phyloP scores from a whole-genome alignment of 2,329 filamentous ascomycete species.

The Ophiostoma angusticollis region DNA sequence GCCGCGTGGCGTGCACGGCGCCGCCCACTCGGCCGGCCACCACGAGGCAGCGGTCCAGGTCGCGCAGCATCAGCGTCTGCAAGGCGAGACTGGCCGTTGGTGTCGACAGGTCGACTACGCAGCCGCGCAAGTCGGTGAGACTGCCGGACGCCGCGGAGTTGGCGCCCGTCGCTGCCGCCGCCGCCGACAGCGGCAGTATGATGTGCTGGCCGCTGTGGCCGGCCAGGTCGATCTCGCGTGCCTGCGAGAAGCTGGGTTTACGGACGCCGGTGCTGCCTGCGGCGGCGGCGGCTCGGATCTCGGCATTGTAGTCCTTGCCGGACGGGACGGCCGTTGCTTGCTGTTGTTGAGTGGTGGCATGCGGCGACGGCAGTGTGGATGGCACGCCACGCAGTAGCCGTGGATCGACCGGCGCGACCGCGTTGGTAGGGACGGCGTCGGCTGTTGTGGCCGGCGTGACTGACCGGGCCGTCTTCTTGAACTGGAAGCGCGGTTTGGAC shows the following conservation, averaged over 20 bases:
- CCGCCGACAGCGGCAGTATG: slow-evolving; percentile 58
- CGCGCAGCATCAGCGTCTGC: slow-evolving; percentile 53
- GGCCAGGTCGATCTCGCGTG: slow-evolving; percentile 50
- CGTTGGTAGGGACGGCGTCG: slow-evolving; percentile 21
- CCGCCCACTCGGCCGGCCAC: slow-evolving; percentile 69
- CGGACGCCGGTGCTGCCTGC: slow-evolving; percentile 30
- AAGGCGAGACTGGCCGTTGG: slow-evolving; percentile 52
- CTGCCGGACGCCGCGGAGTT: slow-evolving; percentile 62
- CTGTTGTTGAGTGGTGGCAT: slow-evolving; percentile 5
- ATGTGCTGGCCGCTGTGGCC: slow-evolving; percentile 60
- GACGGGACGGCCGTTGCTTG: not conserved
- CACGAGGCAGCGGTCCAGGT: slow-evolving; percentile 58
- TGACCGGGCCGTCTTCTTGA: slow-evolving; percentile 36
- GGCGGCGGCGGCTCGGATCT: slow-evolving; percentile 36
- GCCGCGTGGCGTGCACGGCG: slow-evolving; percentile 67
- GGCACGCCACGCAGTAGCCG: slow-evolving; percentile 21
- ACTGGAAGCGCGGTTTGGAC: slow-evolving; percentile 68
- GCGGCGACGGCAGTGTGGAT: not conserved
- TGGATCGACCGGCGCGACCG: too few relatives aligned
- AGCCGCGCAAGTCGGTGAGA: slow-evolving; percentile 54
- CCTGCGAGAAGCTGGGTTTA: slow-evolving; percentile 50
- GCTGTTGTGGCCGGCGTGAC: slow-evolving; percentile 13
- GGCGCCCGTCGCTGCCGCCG: too few relatives aligned
- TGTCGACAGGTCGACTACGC: slow-evolving; percentile 69
- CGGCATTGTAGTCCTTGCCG: slow-evolving; percentile 44